A percentile compares a stretch with the other conserved stretches of the same genome.
Conservation (phyloP, 2,329 filamentous ascomycete genomes). For the Leptographium lundbergii region DNA sequence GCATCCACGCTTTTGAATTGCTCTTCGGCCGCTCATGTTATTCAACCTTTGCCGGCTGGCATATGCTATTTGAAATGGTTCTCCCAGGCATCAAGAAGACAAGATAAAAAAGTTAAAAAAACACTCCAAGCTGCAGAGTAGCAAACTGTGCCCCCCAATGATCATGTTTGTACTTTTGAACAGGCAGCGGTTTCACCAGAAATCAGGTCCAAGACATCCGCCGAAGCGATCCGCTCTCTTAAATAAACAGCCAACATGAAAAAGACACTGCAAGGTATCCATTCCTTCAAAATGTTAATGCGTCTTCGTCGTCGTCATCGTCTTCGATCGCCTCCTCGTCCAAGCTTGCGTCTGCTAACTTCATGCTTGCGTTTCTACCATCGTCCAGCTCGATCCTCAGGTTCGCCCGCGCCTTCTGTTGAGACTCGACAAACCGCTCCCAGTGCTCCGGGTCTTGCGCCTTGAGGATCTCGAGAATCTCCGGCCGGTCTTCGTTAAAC, state of each 20-base stretch:
- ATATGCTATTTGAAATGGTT: not conserved
- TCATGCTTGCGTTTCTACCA: not conserved
- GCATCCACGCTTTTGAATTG: not conserved
- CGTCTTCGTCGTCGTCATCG: not conserved
- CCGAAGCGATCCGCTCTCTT: too few species aligned
- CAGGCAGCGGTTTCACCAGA: too few species aligned
- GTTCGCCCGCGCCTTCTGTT: constrained; percentile 46
- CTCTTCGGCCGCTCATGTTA: not conserved
- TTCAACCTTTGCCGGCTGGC: not conserved
- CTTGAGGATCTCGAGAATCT: constrained; percentile 35
- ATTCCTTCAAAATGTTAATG: not conserved
- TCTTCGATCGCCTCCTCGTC: constrained; percentile 5
- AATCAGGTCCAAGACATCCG: not conserved
- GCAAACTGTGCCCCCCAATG: not conserved
- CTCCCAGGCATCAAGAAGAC: not conserved
- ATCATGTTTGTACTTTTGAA: too few species aligned
- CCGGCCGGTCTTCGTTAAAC: constrained; percentile 44
- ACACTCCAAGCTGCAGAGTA: not conserved
- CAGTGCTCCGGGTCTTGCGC: constrained; percentile 55
- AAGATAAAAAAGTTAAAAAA: not conserved
- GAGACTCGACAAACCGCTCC: constrained; percentile 48
- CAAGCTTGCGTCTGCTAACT: not conserved
- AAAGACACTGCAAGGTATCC: not conserved
- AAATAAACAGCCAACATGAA: not conserved
- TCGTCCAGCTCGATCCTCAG: constrained; percentile 19